phyloP scores from a whole-genome alignment of 352 stramenopile species.

The Phytophthora litchii region DNA sequence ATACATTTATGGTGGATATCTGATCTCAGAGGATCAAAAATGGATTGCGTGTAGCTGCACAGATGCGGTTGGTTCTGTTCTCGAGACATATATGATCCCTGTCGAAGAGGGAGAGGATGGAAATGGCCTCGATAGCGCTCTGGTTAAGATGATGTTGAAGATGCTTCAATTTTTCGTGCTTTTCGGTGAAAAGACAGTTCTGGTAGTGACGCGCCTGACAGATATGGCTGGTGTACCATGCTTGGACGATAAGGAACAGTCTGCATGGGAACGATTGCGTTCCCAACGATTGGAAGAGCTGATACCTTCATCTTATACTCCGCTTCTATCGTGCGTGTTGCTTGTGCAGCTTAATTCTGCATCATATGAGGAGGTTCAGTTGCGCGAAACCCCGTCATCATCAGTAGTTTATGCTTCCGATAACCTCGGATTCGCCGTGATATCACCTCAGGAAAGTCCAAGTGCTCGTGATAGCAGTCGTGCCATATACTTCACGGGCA shows the following conservation, averaged over 20 bases:
- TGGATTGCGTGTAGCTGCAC: conserved; percentile 64
- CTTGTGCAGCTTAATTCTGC: conserved; percentile 47
- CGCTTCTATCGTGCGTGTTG: conserved; percentile 45
- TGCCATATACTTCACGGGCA: conserved; percentile 34
- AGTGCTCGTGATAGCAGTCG: conserved; percentile 35
- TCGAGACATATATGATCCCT: conserved; percentile 58
- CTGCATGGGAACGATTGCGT: conserved; percentile 46
- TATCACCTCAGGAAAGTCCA: conserved; percentile 39
- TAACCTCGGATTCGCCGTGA: conserved; percentile 44
- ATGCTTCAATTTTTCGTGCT: conserved; percentile 64
- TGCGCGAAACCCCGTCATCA: conserved; percentile 44
- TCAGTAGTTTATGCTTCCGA: conserved; percentile 39
- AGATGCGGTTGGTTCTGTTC: conserved; percentile 63
- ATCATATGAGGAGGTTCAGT: conserved; percentile 44
- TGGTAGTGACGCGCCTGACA: conserved; percentile 53
- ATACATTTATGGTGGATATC: conserved; percentile 61
- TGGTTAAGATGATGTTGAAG: conserved; percentile 53
- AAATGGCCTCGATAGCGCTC: conserved; percentile 33
- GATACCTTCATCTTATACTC: conserved; percentile 37
- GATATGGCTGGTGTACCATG: conserved; percentile 14
- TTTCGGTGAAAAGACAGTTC: conserved; percentile 51
- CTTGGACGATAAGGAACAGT: conserved; percentile 41
- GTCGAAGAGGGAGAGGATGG: conserved; percentile 27
- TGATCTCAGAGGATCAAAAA: conserved; percentile 58
- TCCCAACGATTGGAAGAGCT: conserved; percentile 37